phyloP scores from a whole-genome alignment of 306 rosid genomes.

The Quercus aquifolioides region DNA sequence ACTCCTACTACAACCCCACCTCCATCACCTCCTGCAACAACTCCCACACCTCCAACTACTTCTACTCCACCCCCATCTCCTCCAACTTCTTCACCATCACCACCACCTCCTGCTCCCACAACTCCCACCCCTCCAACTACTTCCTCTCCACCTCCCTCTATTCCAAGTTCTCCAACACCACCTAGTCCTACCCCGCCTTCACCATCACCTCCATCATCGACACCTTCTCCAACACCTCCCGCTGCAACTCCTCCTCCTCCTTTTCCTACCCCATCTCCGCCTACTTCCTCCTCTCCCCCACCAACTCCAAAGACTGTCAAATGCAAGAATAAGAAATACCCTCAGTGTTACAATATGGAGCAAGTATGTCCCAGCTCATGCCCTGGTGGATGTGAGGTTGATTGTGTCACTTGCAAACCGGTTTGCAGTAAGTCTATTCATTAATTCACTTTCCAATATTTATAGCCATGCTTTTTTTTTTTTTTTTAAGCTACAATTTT shows the following conservation, averaged over 20 bases:
- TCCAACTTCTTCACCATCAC: background rate
- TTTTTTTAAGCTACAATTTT: too few relatives aligned
- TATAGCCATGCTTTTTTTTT: too few relatives aligned
- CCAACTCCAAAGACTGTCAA: constrained; percentile 25
- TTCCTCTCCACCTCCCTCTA: too few relatives aligned
- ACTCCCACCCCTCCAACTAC: too few relatives aligned
- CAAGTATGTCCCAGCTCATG: constrained; percentile 50
- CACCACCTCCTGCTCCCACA: background rate
- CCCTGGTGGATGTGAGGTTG: constrained; percentile 55
- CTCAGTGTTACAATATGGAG: constrained; percentile 37
- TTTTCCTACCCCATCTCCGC: background rate
- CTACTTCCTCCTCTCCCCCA: background rate
- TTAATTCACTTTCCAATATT: background rate
- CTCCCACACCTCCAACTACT: background rate
- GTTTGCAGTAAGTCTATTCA: constrained; percentile 52
- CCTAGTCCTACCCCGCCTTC: too few relatives aligned
- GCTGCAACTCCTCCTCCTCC: too few relatives aligned
- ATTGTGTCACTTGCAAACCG: constrained; percentile 60
- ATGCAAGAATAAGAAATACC: background rate
- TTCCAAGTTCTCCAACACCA: too few relatives aligned
- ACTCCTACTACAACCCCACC: constrained; percentile 9
- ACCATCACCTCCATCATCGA: too few relatives aligned
- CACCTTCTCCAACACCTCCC: too few relatives aligned
- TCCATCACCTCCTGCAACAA: background rate
- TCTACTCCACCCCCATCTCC: background rate